Conservation (phyloP, 495 filamentous ascomycete species). For the Penicillium manginii region DNA sequence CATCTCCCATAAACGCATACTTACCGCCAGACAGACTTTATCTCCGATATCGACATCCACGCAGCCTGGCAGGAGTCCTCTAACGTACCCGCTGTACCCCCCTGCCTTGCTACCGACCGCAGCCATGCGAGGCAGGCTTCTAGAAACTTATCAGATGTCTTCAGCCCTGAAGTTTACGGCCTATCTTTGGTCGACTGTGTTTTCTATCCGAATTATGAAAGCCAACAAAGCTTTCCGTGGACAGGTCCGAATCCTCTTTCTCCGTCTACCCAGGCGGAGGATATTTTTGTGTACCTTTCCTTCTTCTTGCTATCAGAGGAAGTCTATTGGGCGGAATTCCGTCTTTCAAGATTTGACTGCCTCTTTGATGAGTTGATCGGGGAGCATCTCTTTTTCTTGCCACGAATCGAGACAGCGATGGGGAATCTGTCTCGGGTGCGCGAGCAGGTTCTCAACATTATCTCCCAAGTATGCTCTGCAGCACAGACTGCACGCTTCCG, state of each 20-base stretch:
- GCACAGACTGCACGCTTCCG: too few species aligned
- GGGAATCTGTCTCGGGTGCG: conserved; percentile 12
- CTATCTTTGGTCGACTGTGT: too few species aligned
- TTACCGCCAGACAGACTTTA: conserved; percentile 1
- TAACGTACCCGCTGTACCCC: conserved; percentile 11
- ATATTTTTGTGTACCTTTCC: too few species aligned
- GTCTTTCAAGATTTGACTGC: background rate
- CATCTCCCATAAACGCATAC: too few species aligned
- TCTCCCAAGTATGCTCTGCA: background rate
- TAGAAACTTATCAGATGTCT: too few species aligned
- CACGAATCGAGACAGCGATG: conserved; percentile 7
- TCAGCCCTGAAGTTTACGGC: too few species aligned
- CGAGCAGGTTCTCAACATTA: conserved; percentile 10
- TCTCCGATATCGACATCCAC: conserved; percentile 11
- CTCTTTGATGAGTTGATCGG: background rate
- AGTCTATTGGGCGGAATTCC: too few species aligned
- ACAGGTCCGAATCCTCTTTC: too few species aligned
- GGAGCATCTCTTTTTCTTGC: conserved; percentile 18
- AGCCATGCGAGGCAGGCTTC: background rate
- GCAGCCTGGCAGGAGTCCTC: conserved; percentile 11
- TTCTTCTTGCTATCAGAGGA: too few species aligned
- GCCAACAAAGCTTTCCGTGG: too few species aligned
- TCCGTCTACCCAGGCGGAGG: too few species aligned
- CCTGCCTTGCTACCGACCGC: conserved; percentile 13
- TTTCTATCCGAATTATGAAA: too few species aligned